A percentile compares a stretch with the other conserved stretches of the same genome.
These are phyloP conservation scores for Corchorus olitorius DNA, from an alignment of 345 rosid species.

Conservation along the genomic window DNA sequence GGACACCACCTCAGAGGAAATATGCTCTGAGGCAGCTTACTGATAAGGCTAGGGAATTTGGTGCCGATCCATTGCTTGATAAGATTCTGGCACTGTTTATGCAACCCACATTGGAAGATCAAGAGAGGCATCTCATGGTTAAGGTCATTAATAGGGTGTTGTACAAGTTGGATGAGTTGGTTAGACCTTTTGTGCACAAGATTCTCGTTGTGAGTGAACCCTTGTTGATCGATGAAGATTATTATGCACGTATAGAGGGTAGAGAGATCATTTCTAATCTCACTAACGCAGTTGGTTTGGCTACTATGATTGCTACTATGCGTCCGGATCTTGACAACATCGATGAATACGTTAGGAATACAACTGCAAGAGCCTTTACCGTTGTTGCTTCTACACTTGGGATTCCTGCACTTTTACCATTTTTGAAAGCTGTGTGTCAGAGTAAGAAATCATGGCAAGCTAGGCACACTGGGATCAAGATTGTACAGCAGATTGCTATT, in stretches of 20 bases:
- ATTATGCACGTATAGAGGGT: slow-evolving; percentile 99
- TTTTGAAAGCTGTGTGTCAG: slow-evolving; percentile 97
- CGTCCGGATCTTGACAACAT: slow-evolving; percentile 98
- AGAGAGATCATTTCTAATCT: slow-evolving; percentile 97
- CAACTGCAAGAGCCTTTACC: slow-evolving; percentile 99
- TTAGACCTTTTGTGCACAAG: slow-evolving; percentile 94
- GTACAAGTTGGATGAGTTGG: slow-evolving; percentile 95
- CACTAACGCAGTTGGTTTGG: slow-evolving; percentile 98
- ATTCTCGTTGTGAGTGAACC: slow-evolving; percentile 99
- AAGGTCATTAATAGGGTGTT: slow-evolving; percentile 95
- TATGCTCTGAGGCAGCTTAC: slow-evolving; percentile 95
- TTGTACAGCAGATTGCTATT: slow-evolving; percentile 99
- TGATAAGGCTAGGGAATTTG: slow-evolving; percentile 96
- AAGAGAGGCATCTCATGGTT: slow-evolving; percentile 97
- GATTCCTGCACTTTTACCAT: slow-evolving; percentile 90
- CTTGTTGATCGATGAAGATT: slow-evolving; percentile 95
- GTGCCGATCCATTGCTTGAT: slow-evolving; percentile 94
- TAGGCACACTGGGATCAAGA: slow-evolving; percentile 98
- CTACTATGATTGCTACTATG: slow-evolving; percentile 99
- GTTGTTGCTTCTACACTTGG: slow-evolving; percentile 99
- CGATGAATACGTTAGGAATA: slow-evolving; percentile 98
- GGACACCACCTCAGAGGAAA: slow-evolving; percentile 98
- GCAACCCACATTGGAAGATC: slow-evolving; percentile 99
- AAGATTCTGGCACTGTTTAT: slow-evolving; percentile 87
- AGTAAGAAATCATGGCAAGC: slow-evolving; percentile 99